Evolutionary conservation across 306 rosid species (phyloP).

Genomic region (Clitoria ternatea): DNA sequence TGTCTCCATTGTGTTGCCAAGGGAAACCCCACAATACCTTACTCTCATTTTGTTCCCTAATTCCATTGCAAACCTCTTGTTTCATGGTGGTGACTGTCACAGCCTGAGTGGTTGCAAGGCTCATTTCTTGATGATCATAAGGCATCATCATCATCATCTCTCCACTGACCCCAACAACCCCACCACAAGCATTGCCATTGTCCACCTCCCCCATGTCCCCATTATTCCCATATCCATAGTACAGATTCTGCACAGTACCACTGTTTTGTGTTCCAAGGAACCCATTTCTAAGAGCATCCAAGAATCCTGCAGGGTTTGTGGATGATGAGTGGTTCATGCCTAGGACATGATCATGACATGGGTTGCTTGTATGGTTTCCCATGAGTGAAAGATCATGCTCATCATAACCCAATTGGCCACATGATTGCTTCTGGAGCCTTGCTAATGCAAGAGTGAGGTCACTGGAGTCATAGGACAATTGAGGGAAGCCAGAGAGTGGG

Average conservation of each 20-base stretch:
- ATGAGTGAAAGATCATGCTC: slow-evolving; percentile 50
- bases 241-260: slow-evolving; percentile 43
- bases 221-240: slow-evolving; percentile 55
- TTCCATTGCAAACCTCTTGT: slow-evolving; percentile 59
- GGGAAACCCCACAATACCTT: slow-evolving; percentile 82
- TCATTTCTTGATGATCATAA: slow-evolving; percentile 51
- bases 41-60: slow-evolving; percentile 43
- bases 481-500: slow-evolving; percentile 33
- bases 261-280: slow-evolving; percentile 48
- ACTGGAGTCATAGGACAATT: slow-evolving; percentile 52
- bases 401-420: slow-evolving; percentile 55
- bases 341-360: slow-evolving; percentile 28
- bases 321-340: slow-evolving; percentile 31
- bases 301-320: slow-evolving; percentile 39
- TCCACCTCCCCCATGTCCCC: slow-evolving; percentile 57
- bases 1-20: slow-evolving; percentile 70
- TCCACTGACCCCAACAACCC: slow-evolving; percentile 39
- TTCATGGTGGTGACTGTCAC: slow-evolving; percentile 76
- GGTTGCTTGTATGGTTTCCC: slow-evolving; percentile 36
- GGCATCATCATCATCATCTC: slow-evolving; percentile 46
- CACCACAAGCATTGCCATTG: slow-evolving; percentile 32
- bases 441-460: slow-evolving; percentile 82
- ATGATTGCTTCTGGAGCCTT: slow-evolving; percentile 67
- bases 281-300: slow-evolving; percentile 58
- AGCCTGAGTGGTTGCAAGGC: slow-evolving; percentile 51